phyloP scores from a whole-genome alignment of 169 alveolate species.

The Besnoitia besnoiti region DNA sequence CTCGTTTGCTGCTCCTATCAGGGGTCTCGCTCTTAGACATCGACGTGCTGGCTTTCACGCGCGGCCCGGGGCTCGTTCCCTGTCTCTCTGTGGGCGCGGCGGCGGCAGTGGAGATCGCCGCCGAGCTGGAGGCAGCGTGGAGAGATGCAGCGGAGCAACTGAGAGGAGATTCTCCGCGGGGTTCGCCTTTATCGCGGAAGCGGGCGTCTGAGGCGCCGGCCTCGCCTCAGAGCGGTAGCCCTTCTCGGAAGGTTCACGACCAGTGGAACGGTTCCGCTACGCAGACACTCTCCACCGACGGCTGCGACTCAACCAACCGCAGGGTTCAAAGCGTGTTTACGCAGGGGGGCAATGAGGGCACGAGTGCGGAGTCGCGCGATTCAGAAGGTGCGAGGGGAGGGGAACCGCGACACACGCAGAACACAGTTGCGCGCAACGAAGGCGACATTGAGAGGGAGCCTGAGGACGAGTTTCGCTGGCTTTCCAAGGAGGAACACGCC shows the following conservation, averaged over 20 bases:
- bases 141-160: background rate
- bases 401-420: too few species aligned
- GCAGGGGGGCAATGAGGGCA: too few species aligned
- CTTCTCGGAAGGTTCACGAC: too few species aligned
- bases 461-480: background rate
- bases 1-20: background rate
- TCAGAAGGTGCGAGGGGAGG: too few species aligned
- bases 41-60: background rate
- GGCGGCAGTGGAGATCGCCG: conserved; percentile 20
- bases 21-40: background rate
- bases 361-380: too few species aligned
- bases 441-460: background rate
- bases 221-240: too few species aligned
- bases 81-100: conserved; percentile 4
- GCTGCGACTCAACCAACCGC: too few species aligned
- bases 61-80: conserved; percentile 12
- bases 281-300: too few species aligned
- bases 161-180: background rate
- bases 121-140: background rate
- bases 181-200: background rate
- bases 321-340: too few species aligned
- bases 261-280: too few species aligned
- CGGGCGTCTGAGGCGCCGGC: too few species aligned
- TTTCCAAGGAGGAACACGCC: background rate
- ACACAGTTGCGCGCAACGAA: too few species aligned